A percentile compares a stretch with the other conserved stretches of the same genome.
phyloP scores from a whole-genome alignment of 768 basidiomycete genomes.

The Lactarius hengduanensis region DNA sequence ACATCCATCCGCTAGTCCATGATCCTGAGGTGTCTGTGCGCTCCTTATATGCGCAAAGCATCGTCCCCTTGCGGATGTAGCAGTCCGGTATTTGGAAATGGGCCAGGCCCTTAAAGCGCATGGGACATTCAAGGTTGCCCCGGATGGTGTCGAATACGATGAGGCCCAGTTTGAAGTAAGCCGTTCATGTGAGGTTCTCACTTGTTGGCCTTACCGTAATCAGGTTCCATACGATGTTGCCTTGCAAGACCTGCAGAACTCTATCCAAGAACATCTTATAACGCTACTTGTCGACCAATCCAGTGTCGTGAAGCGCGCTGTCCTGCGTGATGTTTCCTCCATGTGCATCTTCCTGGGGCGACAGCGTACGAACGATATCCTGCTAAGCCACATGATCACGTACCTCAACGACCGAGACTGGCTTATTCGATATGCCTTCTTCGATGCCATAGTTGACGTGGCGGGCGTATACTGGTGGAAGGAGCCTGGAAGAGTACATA shows the following conservation, averaged over 20 bases:
- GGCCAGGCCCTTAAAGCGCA: slow-evolving; percentile 86
- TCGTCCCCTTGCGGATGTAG: slow-evolving; percentile 83
- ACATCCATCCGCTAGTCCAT: slow-evolving; percentile 75
- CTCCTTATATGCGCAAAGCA: slow-evolving; percentile 77
- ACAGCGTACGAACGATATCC: slow-evolving; percentile 90
- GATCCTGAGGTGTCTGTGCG: slow-evolving; percentile 87
- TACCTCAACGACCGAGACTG: slow-evolving; percentile 90
- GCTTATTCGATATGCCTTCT: slow-evolving; percentile 87
- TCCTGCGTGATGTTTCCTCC: slow-evolving; percentile 81
- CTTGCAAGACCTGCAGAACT: slow-evolving; percentile 79
- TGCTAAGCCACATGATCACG: slow-evolving; percentile 85
- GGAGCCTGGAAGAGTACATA: slow-evolving; percentile 94
- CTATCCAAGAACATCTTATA: slow-evolving; percentile 84
- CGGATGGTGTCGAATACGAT: slow-evolving; percentile 70
- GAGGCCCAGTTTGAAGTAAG: slow-evolving; percentile 73
- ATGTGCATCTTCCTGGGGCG: slow-evolving; percentile 93
- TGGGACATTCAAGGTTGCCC: slow-evolving; percentile 62
- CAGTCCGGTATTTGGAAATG: slow-evolving; percentile 89
- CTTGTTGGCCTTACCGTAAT: slow-evolving; percentile 1
- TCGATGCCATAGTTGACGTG: slow-evolving; percentile 93
- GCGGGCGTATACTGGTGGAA: slow-evolving; percentile 90
- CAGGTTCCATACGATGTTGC: slow-evolving; percentile 91
- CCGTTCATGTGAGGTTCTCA: neutral
- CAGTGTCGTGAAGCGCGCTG: slow-evolving; percentile 86
- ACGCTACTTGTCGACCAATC: slow-evolving; percentile 86